Evolutionary conservation across 1,284 basidiomycete species (phyloP), one percentile per base, ranked within the genome.

Genomic region (Cystobasidiaceae sp.): DNA sequence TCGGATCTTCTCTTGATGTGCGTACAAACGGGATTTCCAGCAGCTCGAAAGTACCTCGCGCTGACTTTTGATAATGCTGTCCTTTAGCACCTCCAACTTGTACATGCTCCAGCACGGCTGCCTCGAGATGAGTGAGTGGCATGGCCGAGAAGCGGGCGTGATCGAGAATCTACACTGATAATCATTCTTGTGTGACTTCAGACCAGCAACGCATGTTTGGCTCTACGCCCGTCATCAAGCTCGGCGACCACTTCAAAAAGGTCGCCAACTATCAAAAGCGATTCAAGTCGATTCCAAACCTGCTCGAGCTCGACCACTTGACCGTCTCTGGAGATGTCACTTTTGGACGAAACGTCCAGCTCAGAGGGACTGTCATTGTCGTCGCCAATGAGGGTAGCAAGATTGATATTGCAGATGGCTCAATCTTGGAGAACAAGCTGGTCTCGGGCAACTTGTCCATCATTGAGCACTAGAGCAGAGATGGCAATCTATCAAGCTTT

Each of bases 181-280:
- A 8, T n/a, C 32, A 48, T 19, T 39, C 7, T 27, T 34, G 33
- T 32, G 21, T 9, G 21, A 28, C n/a, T 15, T 23, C 56, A 54
- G 62, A 93, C 78, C 85, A 87, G 73, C 82, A 85, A 64, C 81
- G 92, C 74, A 89, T 93, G 85, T 97, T 97, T 77, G 87, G 80
- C 69, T 91, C 88, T 46, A 97, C 92, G 2, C 94, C 96, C 25
- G 94, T 97, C 64, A 91, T 99, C 82, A 97, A 97, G 82, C 85
- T 97, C 46, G 92, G 93, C n/a, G 72, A 74, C 70, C 75, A 76
- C 52, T 79, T 81, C 74, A 81, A 83, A 77, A 83, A 92, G 88
- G 96, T 97, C 63, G 88, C 90, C 73, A 87, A 93, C 77, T 97
- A 97, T 84, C 91, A 97, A 81, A 93, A 93, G 80, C 84, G 92